Conservation (phyloP, 164 flowering plant species). For the Tetrastigma voinierianum region DNA sequence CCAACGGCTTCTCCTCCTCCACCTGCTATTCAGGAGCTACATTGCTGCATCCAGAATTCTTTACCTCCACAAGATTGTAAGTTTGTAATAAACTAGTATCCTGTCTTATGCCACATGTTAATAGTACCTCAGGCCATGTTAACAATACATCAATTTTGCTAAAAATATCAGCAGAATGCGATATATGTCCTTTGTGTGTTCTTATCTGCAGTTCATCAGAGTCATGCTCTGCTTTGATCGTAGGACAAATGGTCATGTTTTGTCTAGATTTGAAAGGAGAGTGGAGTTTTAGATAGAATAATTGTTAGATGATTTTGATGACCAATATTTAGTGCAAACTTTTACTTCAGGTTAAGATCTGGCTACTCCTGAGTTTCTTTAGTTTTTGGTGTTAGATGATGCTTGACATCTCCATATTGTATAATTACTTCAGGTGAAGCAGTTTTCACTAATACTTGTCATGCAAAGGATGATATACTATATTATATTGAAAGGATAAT, state of each 20-base stretch:
- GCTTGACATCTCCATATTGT: too few relatives aligned
- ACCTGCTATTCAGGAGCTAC: constrained; percentile 76
- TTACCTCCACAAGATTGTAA: constrained; percentile 94
- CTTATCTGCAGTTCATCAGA: not conserved
- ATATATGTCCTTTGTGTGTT: not conserved
- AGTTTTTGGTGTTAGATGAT: too few relatives aligned
- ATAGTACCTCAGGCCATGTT: not conserved
- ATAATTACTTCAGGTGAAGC: too few relatives aligned
- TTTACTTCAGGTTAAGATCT: not conserved
- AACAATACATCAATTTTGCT: not conserved
- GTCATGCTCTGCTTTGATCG: not conserved
- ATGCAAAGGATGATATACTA: too few relatives aligned
- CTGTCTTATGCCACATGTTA: not conserved
- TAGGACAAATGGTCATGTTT: not conserved
- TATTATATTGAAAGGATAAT: too few relatives aligned
- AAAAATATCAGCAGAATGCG: not conserved
- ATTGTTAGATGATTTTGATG: not conserved
- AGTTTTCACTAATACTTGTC: too few relatives aligned
- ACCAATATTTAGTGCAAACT: not conserved
- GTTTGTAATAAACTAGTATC: constrained; percentile 14
- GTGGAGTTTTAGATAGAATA: not conserved
- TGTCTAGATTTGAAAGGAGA: not conserved
- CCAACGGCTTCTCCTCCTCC: constrained; percentile 95
- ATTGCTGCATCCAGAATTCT: constrained; percentile 77
- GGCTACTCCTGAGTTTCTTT: not conserved